Percentiles rank a stretch among this genome's conserved stretches.
Conservation (phyloP, 768 basidiomycete species). For the Omphalotus guepiniiformis region DNA sequence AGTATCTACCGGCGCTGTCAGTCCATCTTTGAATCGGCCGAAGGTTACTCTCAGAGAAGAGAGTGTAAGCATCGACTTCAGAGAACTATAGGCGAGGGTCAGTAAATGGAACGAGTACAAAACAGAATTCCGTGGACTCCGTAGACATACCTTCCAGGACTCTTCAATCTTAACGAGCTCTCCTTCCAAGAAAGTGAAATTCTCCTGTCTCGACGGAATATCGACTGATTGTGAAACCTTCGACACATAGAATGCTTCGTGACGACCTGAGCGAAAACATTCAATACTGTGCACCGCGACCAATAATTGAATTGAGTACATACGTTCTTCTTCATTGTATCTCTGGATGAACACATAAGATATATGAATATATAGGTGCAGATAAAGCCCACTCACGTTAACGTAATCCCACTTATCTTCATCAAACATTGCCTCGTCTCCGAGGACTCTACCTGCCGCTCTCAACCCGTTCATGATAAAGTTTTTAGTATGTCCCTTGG, state of each 20-base stretch:
- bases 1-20: slow-evolving; percentile 67
- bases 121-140: too few relatives aligned
- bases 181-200: slow-evolving; percentile 54
- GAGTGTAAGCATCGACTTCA: slow-evolving; percentile 55
- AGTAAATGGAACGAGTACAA: background rate
- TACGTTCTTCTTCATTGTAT: slow-evolving; percentile 14
- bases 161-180: slow-evolving; percentile 86
- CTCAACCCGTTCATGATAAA: slow-evolving; percentile 88
- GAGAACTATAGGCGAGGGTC: slow-evolving; percentile 60
- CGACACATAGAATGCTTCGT: slow-evolving; percentile 82
- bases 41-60: slow-evolving; percentile 76
- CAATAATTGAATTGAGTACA: too few relatives aligned
- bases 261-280: slow-evolving; percentile 49
- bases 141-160: slow-evolving; percentile 74
- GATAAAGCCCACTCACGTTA: slow-evolving; percentile 45
- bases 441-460: slow-evolving; percentile 63
- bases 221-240: slow-evolving; percentile 52
- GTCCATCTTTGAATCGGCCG: slow-evolving; percentile 85
- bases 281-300: too few relatives aligned
- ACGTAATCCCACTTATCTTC: slow-evolving; percentile 75
- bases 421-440: slow-evolving; percentile 60
- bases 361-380: background rate
- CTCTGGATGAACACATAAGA: slow-evolving; percentile 11
- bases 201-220: slow-evolving; percentile 40
- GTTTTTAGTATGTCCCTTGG: slow-evolving; percentile 58